A percentile compares a stretch with the other conserved stretches of the same genome.
These are phyloP conservation scores for Diutina rugosa DNA, from an alignment of 1,139 yeast species.

Conservation along the genomic window DNA sequence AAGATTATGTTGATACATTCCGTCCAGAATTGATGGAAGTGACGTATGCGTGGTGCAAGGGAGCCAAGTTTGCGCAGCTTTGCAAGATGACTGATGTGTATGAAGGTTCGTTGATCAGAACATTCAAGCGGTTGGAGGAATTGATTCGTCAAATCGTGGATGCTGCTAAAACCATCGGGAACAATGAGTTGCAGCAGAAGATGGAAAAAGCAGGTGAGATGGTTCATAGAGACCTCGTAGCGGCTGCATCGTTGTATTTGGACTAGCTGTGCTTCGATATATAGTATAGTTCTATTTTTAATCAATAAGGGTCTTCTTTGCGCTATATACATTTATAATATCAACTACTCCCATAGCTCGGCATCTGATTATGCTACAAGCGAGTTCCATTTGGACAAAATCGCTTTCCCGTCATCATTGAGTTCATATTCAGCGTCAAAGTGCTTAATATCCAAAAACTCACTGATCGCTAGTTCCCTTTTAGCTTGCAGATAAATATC, in stretches of 20 bases:
- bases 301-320: background rate
- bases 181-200: conserved; percentile 69
- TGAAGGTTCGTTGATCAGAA: conserved; percentile 90
- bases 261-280: background rate
- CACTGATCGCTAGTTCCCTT: conserved; percentile 36
- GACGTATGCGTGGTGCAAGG: conserved; percentile 92
- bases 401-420: background rate
- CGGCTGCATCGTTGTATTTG: conserved; percentile 87
- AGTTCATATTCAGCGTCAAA: conserved; percentile 38
- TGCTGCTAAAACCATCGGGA: conserved; percentile 91
- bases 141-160: conserved; percentile 77
- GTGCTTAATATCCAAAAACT: conserved; percentile 34
- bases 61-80: conserved; percentile 89
- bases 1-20: conserved; percentile 84
- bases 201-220: conserved; percentile 78
- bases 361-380: background rate
- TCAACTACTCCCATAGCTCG: too few relatives aligned
- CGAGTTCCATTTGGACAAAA: background rate
- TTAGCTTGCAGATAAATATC: conserved; percentile 22
- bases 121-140: conserved; percentile 90
- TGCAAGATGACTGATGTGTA: conserved; percentile 98
- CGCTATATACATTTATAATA: background rate
- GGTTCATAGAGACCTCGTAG: conserved; percentile 91
- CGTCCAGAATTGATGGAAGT: conserved; percentile 94
- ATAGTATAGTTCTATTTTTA: too few relatives aligned